These are phyloP conservation scores for Eucalyptus viminalis DNA, from an alignment of 345 rosid genomes.

Conservation along the genomic window DNA sequence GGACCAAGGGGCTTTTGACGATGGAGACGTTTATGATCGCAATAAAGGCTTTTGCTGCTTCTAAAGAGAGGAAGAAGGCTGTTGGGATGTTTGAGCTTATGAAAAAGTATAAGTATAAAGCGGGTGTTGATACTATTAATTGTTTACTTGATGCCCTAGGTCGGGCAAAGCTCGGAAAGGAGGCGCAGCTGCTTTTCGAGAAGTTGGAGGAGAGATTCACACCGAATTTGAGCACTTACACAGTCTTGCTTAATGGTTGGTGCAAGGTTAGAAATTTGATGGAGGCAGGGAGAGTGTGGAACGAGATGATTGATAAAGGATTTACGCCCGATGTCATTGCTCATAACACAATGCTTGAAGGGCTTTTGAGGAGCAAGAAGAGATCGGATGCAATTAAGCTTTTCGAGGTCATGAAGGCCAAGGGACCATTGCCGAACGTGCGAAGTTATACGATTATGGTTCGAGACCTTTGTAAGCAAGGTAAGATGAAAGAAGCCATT, in stretches of 20 bases:
- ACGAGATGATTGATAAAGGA: slow-evolving; percentile 75
- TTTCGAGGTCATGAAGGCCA: slow-evolving; percentile 74
- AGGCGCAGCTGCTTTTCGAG: slow-evolving; percentile 63
- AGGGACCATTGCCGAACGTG: slow-evolving; percentile 64
- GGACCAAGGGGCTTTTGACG: slow-evolving; percentile 36
- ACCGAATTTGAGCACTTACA: slow-evolving; percentile 64
- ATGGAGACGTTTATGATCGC: slow-evolving; percentile 71
- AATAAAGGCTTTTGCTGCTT: slow-evolving; percentile 72
- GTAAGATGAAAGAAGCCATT: slow-evolving; percentile 56
- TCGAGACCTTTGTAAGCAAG: slow-evolving; percentile 60
- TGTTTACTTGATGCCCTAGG: slow-evolving; percentile 76
- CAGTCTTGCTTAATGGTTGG: slow-evolving; percentile 76
- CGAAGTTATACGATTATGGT: slow-evolving; percentile 70
- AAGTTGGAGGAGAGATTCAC: slow-evolving; percentile 63
- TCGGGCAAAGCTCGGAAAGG: slow-evolving; percentile 74
- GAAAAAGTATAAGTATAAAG: slow-evolving; percentile 67
- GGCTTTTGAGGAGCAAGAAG: slow-evolving; percentile 55
- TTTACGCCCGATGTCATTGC: slow-evolving; percentile 64
- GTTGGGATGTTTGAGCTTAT: slow-evolving; percentile 80
- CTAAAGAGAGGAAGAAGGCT: slow-evolving; percentile 89
- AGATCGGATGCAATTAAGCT: slow-evolving; percentile 72
- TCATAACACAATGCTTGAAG: slow-evolving; percentile 71
- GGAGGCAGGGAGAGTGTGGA: slow-evolving; percentile 94
- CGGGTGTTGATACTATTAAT: slow-evolving; percentile 61
- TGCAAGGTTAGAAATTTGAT: slow-evolving; percentile 64